A percentile compares a stretch with the other conserved stretches of the same genome.
Evolutionary conservation across 2,329 filamentous ascomycete species (phyloP).

Genomic region (Lachnellula cervina): DNA sequence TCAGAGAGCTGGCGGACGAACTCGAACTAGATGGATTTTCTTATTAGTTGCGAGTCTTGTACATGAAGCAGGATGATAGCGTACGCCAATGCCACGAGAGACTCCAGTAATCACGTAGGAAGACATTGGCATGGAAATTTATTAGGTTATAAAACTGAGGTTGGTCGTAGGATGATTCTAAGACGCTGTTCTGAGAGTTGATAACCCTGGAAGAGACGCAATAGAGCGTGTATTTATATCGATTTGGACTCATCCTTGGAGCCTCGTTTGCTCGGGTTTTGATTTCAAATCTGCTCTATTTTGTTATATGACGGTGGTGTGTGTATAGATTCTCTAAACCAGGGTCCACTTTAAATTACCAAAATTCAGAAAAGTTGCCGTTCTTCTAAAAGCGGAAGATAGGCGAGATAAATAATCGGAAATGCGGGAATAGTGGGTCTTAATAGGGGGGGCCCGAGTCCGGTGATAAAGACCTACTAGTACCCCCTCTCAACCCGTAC

Average conservation of each 20-base stretch:
- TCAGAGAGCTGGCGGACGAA: constrained; percentile 43
- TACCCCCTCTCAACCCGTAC: background rate
- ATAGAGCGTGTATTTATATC: constrained; percentile 12
- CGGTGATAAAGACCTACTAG: background rate
- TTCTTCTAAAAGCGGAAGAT: constrained; percentile 11
- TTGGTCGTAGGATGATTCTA: constrained; percentile 11
- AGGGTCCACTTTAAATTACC: constrained; percentile 13
- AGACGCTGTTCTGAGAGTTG: constrained; percentile 14
- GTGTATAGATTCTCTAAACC: constrained; percentile 8
- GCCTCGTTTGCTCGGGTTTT: constrained; percentile 11
- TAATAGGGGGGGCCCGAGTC: background rate
- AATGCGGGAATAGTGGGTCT: constrained; percentile 1
- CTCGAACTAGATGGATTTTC: constrained; percentile 37
- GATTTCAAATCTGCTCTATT: constrained; percentile 14
- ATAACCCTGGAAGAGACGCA: constrained; percentile 6
- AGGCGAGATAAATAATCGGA: constrained; percentile 6
- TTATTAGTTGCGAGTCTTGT: constrained; percentile 13
- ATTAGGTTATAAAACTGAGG: constrained; percentile 10
- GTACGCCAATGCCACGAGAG: constrained; percentile 27
- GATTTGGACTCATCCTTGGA: constrained; percentile 8
- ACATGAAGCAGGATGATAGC: constrained; percentile 9
- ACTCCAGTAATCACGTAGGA: constrained; percentile 25
- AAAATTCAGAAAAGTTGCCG: constrained; percentile 17
- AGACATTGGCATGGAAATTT: constrained; percentile 19
- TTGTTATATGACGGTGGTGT: constrained; percentile 1